Conservation (phyloP, 805 yeast species). For the Cyberlindnera xylosilytica region DNA sequence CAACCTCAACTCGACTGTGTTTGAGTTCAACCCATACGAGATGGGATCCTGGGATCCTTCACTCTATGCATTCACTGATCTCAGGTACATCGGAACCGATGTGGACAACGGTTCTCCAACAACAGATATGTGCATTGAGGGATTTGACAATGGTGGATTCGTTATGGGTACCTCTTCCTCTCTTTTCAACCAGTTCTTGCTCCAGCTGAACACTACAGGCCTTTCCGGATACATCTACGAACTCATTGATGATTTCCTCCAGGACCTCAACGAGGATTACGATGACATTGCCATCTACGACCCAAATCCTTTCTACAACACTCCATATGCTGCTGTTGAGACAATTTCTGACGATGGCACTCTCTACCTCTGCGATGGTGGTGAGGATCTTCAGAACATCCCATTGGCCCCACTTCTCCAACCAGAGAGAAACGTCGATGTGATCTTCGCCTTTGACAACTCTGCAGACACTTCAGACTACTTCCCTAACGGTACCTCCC, state of each 20-base stretch:
- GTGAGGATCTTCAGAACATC: slow-evolving; percentile 62
- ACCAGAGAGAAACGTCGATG: slow-evolving; percentile 56
- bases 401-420: slow-evolving; percentile 65
- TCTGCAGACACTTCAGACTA: slow-evolving; percentile 55
- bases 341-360: slow-evolving; percentile 39
- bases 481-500: slow-evolving; percentile 71
- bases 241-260: slow-evolving; percentile 44
- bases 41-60: slow-evolving; percentile 89
- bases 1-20: slow-evolving; percentile 64
- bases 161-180: slow-evolving; percentile 81
- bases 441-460: slow-evolving; percentile 64
- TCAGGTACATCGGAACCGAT: slow-evolving; percentile 67
- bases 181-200: slow-evolving; percentile 65
- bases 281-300: slow-evolving; percentile 66
- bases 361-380: slow-evolving; percentile 66
- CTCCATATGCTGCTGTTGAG: slow-evolving; percentile 35
- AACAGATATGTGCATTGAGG: slow-evolving; percentile 56
- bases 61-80: slow-evolving; percentile 59
- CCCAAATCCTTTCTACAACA: slow-evolving; percentile 68
- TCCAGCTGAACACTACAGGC: slow-evolving; percentile 60
- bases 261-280: slow-evolving; percentile 44
- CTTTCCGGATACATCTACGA: slow-evolving; percentile 43
- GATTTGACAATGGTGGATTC: slow-evolving; percentile 80
- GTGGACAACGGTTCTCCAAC: slow-evolving; percentile 16
- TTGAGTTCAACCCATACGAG: slow-evolving; percentile 63